Evolutionary conservation across 441 rosid genomes (phyloP), one percentile per base, ranked within the genome.

Genomic region (Gossypium davidsonii): DNA sequence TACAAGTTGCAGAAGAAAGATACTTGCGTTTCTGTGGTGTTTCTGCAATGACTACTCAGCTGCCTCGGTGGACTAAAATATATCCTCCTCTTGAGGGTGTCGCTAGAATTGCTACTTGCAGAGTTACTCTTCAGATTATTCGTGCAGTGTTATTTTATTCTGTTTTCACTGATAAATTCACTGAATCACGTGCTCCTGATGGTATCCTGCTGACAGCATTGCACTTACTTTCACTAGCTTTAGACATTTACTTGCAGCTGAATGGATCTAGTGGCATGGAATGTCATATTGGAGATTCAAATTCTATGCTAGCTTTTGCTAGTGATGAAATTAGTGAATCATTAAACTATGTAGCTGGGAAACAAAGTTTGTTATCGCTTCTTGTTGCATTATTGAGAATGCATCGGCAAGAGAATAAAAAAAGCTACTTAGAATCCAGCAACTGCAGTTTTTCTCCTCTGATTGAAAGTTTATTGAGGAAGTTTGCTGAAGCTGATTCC

Each of bases 1-100:
- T 96, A 82, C 99, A 96, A 86, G 81, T 82, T 76, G 98, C 98
- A 46, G 97, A 96, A 83, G 99, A 96, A 87, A 93, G 96, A 82
- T 96, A 88, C 83, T 79, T 80, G 56, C 93, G 92, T 61, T 87
- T 81, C 76, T 86, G 91, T 82, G 83, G 88, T 82, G 87, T 83
- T 57, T 85, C 97, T 37, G 96, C 98, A 28, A 75, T 89, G 85
- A 88, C 85, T 63, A 79, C 86, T 77, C 99, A 91, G 87, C 88
- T 96, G 74, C 99, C 99, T 56, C 84, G 68, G 79, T 96, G 98
- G 98, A 87, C 82, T 73, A 80, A 83, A 74, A 86, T 96, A 70
- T 86, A 90, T 80, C 88, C 88, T 55, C 97, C 99, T 77, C 86
- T 96, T 57, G 84, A 78, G 79, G 86, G 89, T 44, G 80, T 92